Evolutionary conservation across 2,329 filamentous ascomycete genomes (phyloP).

Genomic region (Fusarium abutilonis): DNA sequence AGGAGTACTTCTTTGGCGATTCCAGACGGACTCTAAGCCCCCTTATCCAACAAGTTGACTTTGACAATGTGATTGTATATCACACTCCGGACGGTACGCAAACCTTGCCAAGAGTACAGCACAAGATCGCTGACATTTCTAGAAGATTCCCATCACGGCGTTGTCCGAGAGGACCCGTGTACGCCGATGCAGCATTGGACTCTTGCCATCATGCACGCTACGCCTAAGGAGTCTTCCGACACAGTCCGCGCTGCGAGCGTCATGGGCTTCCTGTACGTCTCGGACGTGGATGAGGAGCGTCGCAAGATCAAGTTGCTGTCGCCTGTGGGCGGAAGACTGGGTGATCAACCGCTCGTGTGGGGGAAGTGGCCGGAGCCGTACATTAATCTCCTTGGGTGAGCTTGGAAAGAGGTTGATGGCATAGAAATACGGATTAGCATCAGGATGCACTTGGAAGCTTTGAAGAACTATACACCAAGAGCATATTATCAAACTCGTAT

Average conservation of each 20-base stretch:
- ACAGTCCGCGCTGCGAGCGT: slow-evolving; percentile 82
- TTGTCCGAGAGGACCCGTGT: slow-evolving; percentile 73
- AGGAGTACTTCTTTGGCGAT: slow-evolving; percentile 95
- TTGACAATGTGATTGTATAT: slow-evolving; percentile 78
- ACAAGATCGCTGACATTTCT: slow-evolving; percentile 20
- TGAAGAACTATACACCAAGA: background rate
- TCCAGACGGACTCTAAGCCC: slow-evolving; percentile 81
- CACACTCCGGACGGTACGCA: slow-evolving; percentile 68
- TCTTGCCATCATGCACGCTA: slow-evolving; percentile 84
- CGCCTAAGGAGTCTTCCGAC: slow-evolving; percentile 73
- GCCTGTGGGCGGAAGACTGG: slow-evolving; percentile 83
- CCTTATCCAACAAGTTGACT: slow-evolving; percentile 85
- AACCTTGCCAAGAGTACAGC: background rate
- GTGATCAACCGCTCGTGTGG: slow-evolving; percentile 82
- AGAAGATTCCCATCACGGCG: slow-evolving; percentile 53
- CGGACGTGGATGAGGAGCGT: slow-evolving; percentile 87
- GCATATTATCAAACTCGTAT: background rate
- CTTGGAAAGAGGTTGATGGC: background rate
- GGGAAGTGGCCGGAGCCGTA: slow-evolving; percentile 88
- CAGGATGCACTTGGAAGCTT: background rate
- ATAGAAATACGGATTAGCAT: background rate
- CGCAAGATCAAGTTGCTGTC: slow-evolving; percentile 82
- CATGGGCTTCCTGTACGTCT: slow-evolving; percentile 92
- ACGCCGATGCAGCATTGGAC: slow-evolving; percentile 80
- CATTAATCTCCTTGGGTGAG: slow-evolving; percentile 74